Evolutionary conservation across 257 asterid genomes (phyloP), one percentile per base, ranked within the genome.

Genomic region (Ligustrum vulgare): DNA sequence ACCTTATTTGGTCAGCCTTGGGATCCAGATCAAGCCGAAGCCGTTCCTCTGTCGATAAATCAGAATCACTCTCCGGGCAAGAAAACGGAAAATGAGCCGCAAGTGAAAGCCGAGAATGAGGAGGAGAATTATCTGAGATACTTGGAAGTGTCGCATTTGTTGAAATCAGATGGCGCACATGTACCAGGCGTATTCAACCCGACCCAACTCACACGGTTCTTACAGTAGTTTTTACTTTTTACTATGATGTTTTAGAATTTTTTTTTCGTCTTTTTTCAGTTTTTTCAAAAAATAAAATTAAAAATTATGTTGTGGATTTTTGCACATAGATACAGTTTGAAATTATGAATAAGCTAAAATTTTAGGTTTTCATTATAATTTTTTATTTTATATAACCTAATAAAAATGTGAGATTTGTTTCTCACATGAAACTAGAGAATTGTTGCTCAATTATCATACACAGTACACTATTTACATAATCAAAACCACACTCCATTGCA

Each of bases 121-220:
- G 31, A 25, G 72, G 83, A 75, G 23, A 76, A 79, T 35, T 54
- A 54, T 10, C 72, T 36, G 20, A 72, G 81, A 74, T 82, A 82
- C 39, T 5, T 76, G 43, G 84, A 82, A 70, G 75, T 79, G 23
- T 73, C 86, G 49, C 72, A 82, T 39, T 70, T 82, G 81, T 71
- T 82, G 33, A 82, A 77, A 63, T 43, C 35, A 0, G 80, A 76
- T 33, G 86, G 81, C 56, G 84, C 83, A 80, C 86, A 82, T 49
- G 0, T 82, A 39, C 82, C 82, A 13, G 86, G 82, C 69, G 35
- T 82, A 45, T 77, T 82, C 71, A 82, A 82, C 73, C 86, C 86
- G 20, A 65, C 81, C 4, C 86, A 79, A 37, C 81, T 82, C 28
- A 74, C 70, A 33, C 81, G 84, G 18, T 73, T 79, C 75, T 69